Evolutionary conservation across 2,329 filamentous ascomycete genomes (phyloP), one percentile per base, ranked within the genome.

Genomic region (Cladophialophora carrionii): DNA sequence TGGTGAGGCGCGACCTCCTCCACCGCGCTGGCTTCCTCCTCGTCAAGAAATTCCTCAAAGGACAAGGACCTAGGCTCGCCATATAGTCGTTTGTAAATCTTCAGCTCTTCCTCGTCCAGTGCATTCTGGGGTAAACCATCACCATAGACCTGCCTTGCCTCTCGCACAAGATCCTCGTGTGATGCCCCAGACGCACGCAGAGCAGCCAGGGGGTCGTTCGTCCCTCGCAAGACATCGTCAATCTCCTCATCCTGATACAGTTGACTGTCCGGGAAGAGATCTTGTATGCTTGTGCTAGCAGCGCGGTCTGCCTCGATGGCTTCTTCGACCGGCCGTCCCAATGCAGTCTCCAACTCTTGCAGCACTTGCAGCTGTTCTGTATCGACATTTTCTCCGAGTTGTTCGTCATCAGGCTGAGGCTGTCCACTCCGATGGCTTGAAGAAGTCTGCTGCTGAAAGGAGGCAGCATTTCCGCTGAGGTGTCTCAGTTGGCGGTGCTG

Each of bases 1-100:
- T 71, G 70, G 64, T 77, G 73, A 10, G 70, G 52, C n/a, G 76
- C 70, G 41, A 75, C 72, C 8, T 77, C 73, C 8, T 70, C 72
- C 34, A 76, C 73, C 14, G 71, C 74, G 17, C 73, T 71, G 10
- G 75, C 70, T 2, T 72, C 57, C 6, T 75, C 72, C 46, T 76
- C 66, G 4, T 72, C 70, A 4, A 64, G 58, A 14, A 71, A 71
- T 17, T 71, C 66, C 3, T 61, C 70, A 46, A 78, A 73, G 57
- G 76, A 73, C 5, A 76, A 54, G 0, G 74, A 72, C 48, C 74
- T 75, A 1, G 92, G 91, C 37, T 88, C 82, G 1, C 93, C 94
- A 75, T 95, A 97, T 17, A 96, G 79, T 68, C 92, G 84, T 73
- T 90, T 87, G 76, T 96, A 96, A 0, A 96, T 79, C 55, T 79